Evolutionary conservation across 2,329 filamentous ascomycete genomes (phyloP).

Genomic region (Sporothrix pallida): DNA sequence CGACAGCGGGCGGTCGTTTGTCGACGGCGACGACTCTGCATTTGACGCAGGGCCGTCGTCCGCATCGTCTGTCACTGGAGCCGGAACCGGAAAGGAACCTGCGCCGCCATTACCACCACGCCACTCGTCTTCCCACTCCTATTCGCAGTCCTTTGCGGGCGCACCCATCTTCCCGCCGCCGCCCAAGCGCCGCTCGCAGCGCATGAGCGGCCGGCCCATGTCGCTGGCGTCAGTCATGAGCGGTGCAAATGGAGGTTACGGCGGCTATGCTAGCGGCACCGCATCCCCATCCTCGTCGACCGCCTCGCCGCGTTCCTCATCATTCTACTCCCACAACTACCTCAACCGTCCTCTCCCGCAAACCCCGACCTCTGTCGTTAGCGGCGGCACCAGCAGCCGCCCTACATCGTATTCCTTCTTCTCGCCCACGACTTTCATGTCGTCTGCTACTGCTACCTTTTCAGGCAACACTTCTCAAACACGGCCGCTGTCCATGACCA

Average conservation of each 20-base stretch:
- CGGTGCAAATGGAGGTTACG: background rate
- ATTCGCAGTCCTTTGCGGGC: constrained; percentile 1
- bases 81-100: background rate
- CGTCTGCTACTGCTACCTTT: background rate
- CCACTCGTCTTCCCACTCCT: background rate
- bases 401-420: constrained; percentile 28
- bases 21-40: background rate
- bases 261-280: background rate
- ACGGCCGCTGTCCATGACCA: constrained; percentile 7
- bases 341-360: constrained; percentile 32
- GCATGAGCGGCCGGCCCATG: constrained; percentile 19
- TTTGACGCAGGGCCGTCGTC: background rate
- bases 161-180: constrained; percentile 25
- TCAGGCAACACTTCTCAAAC: constrained; percentile 17
- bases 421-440: constrained; percentile 14
- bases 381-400: constrained; percentile 25
- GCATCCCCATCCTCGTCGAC: constrained; percentile 24
- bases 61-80: background rate
- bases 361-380: constrained; percentile 28
- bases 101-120: constrained; percentile 2
- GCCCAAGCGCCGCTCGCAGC: constrained; percentile 25
- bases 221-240: constrained; percentile 30
- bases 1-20: constrained; percentile 15
- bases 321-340: constrained; percentile 24
- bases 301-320: constrained; percentile 26